Conservation (phyloP, 1,139 yeast genomes). For the Petasospora fabianii region DNA sequence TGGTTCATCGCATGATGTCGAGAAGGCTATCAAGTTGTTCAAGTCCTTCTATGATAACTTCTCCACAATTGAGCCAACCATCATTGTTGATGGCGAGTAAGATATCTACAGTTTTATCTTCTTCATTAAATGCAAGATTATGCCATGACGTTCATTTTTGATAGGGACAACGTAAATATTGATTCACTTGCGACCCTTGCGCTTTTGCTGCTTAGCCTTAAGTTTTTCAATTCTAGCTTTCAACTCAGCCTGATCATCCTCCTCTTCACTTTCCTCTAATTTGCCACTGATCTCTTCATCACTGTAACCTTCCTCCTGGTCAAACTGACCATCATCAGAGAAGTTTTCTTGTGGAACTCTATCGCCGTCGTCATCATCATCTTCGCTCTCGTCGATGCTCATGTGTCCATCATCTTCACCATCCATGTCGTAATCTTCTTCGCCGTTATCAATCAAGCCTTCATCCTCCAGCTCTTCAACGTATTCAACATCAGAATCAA, state of each 20-base stretch:
- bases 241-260: constrained; percentile 25
- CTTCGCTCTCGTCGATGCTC: constrained; percentile 23
- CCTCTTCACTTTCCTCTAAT: constrained; percentile 16
- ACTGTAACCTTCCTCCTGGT: constrained; percentile 26
- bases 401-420: constrained; percentile 25
- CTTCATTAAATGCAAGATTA: too few relatives aligned
- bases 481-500: constrained; percentile 40
- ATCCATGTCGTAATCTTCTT: constrained; percentile 28
- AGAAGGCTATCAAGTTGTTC: constrained; percentile 57
- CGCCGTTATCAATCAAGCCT: constrained; percentile 37
- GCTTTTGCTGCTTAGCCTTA: constrained; percentile 23
- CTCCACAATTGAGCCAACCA: constrained; percentile 31
- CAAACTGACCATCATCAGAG: constrained; percentile 22
- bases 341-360: constrained; percentile 22
- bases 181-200: constrained; percentile 13
- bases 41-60: constrained; percentile 55
- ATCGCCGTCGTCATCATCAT: constrained; percentile 4
- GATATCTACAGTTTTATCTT: too few relatives aligned
- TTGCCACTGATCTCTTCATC: constrained; percentile 26
- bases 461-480: constrained; percentile 38
- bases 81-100: too few relatives aligned
- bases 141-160: constrained; percentile 5
- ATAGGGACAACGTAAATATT: too few relatives aligned
- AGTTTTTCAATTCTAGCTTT: constrained; percentile 23
- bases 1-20: constrained; percentile 66